Conservation (phyloP, 768 basidiomycete genomes). For the Neoboletus magnificus region DNA sequence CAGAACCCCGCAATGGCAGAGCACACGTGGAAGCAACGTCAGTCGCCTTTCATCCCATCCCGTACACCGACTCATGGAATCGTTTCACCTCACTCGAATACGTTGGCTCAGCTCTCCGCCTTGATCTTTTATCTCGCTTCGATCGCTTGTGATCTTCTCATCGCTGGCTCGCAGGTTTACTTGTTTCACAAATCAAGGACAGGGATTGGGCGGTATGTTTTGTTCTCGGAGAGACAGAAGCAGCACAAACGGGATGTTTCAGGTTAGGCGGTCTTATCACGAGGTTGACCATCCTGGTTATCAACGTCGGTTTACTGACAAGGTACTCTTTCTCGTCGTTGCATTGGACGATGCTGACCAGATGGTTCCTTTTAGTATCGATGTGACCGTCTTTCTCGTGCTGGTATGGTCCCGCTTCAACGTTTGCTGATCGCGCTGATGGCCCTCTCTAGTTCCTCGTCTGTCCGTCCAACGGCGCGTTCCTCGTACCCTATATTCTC, state of each 20-base stretch:
- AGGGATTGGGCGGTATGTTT: slow-evolving; percentile 27
- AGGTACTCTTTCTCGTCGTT: slow-evolving; percentile 20
- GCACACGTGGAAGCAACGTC: slow-evolving; percentile 32
- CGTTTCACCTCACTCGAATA: not conserved
- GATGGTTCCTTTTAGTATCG: slow-evolving; percentile 19
- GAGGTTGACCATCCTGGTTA: slow-evolving; percentile 31
- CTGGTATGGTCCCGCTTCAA: slow-evolving; percentile 10
- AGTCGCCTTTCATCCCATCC: not conserved
- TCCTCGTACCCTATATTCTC: slow-evolving; percentile 37
- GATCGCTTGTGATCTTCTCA: slow-evolving; percentile 33
- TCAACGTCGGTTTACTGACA: slow-evolving; percentile 36
- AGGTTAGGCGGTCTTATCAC: slow-evolving; percentile 34
- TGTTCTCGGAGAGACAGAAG: not conserved
- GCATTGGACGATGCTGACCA: not conserved
- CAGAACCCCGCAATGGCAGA: slow-evolving; percentile 32
- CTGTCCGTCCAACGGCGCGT: slow-evolving; percentile 35
- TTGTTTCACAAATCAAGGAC: slow-evolving; percentile 32
- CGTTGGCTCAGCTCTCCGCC: slow-evolving; percentile 25
- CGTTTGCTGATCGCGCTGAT: not conserved
- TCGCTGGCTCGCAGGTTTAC: slow-evolving; percentile 34
- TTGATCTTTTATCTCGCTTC: slow-evolving; percentile 33
- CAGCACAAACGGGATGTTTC: not conserved
- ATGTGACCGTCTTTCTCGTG: slow-evolving; percentile 28
- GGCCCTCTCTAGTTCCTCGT: slow-evolving; percentile 26
- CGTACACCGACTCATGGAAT: not conserved